These are phyloP conservation scores for Neurospora sp. DNA, from an alignment of 495 filamentous ascomycete genomes.

Conservation along the genomic window DNA sequence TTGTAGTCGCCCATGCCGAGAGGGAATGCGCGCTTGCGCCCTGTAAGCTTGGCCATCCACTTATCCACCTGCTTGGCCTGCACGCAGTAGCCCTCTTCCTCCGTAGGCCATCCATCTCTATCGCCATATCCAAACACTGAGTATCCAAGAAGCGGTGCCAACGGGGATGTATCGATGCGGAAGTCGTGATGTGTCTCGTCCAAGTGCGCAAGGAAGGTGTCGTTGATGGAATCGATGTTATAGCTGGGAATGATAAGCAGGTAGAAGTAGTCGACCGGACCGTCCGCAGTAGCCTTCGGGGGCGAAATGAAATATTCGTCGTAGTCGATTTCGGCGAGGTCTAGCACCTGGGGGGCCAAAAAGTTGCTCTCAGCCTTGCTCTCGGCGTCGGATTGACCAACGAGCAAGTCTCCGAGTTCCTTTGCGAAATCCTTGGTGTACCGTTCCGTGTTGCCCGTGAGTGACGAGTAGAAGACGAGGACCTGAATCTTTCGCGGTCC, in stretches of 20 bases:
- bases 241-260: constrained; percentile 76
- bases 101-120: constrained; percentile 78
- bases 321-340: constrained; percentile 77
- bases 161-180: constrained; percentile 79
- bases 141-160: constrained; percentile 70
- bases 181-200: constrained; percentile 92
- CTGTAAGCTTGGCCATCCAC: constrained; percentile 91
- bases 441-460: constrained; percentile 69
- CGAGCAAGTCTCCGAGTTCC: constrained; percentile 30
- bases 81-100: constrained; percentile 82
- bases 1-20: constrained; percentile 83
- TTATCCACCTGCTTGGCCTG: constrained; percentile 83
- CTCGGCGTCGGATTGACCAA: constrained; percentile 1
- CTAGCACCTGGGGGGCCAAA: constrained; percentile 56
- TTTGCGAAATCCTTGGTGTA: constrained; percentile 49
- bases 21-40: constrained; percentile 66
- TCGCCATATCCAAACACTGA: constrained; percentile 93
- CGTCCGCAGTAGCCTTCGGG: constrained; percentile 31
- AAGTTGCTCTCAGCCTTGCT: constrained; percentile 20
- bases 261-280: constrained; percentile 57
- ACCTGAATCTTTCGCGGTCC: constrained; percentile 50
- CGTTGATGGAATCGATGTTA: constrained; percentile 82
- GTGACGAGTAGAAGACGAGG: constrained; percentile 77
- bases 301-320: constrained; percentile 79
- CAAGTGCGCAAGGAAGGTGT: constrained; percentile 71